Base-by-base conservation (phyloP, 352 stramenopile species). In the Globisporangium barbulae region DNA sequence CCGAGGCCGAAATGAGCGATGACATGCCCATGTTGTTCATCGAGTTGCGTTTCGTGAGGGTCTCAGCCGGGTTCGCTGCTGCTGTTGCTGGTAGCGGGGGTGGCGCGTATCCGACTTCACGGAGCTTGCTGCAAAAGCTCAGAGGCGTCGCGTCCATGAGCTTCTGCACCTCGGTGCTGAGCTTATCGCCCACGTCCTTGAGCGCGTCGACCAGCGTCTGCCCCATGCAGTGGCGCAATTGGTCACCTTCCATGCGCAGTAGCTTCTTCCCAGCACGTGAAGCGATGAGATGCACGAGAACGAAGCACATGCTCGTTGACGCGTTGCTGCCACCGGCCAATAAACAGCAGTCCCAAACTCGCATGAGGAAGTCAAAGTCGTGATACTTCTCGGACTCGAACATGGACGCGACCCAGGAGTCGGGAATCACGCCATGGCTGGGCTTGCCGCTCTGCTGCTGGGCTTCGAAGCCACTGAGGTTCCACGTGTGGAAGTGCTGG, bases 351-450 rank as follows among this genome's bases (percentile, higher is more conserved):
- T 93, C 86, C 84, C 86, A 94, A 25, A 93, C 67, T 30, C 77
- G 73, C 17, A 88, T 64, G 31, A 91, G 67, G 19, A 76, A 78
- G 22, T 91, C 79, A 31, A 94, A 80, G 19, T 64, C 64, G 19
- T 61, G 66, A 19, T 81, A 63, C 10, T 58, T 65, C 31, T 88
- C 73, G 6, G 60, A 75, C 59, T 94, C 86, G 35, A 93, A 93
- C 63, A 94, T 81, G 3, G 86, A 93, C 10, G 64, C 65, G n/a
- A 94, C 25, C 86, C 86, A 94, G 25, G 79, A 73, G 49, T 91
- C 82, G 5, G 77, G 76, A 31, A 94, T 76, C 15, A 73, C 73
- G 1, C 62, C 62, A 22, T 57, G n/a, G 19, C 25, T 53, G 9
- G 35, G 33, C 37, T 78, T 69, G 9, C 22, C 17, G 49, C 31